Evolutionary conservation across 2,329 filamentous ascomycete genomes (phyloP).

Genomic region (Coniochaeta pulveracea): DNA sequence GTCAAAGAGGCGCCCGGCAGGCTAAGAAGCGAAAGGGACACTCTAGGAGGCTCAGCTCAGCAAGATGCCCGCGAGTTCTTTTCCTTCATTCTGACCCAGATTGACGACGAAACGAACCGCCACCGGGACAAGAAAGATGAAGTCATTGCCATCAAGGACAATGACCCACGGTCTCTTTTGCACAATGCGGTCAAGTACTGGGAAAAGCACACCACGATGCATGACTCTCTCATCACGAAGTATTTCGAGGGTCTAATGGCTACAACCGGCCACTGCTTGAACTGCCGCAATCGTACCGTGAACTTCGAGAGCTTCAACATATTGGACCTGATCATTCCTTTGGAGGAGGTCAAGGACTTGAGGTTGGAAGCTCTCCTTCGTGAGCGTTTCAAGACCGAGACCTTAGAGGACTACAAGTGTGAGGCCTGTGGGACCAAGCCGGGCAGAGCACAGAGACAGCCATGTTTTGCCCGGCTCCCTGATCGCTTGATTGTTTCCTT

Average conservation of each 20-base stretch:
- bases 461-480: constrained; percentile 59
- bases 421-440: too few relatives aligned
- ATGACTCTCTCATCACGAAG: constrained; percentile 65
- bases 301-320: constrained; percentile 36
- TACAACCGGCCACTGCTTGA: constrained; percentile 58
- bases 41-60: constrained; percentile 60
- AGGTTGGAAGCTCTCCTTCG: too few relatives aligned
- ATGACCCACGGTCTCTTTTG: constrained; percentile 17
- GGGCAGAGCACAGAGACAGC: too few relatives aligned
- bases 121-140: constrained; percentile 28
- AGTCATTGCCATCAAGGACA: constrained; percentile 5
- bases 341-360: too few relatives aligned
- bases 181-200: constrained; percentile 65
- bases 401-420: too few relatives aligned
- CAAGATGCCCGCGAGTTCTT: constrained; percentile 92
- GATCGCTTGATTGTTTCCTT: constrained; percentile 64
- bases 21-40: constrained; percentile 27
- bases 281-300: constrained; percentile 37
- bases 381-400: too few relatives aligned
- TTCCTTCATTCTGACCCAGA: constrained; percentile 66
- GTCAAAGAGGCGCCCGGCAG: constrained; percentile 16
- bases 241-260: too few relatives aligned
- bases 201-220: constrained; percentile 56
- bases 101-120: constrained; percentile 77
- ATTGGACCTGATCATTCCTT: too few relatives aligned